Percentiles rank a stretch among this genome's conserved stretches.
These are phyloP conservation scores for Podaxis sp. DNA, from an alignment of 768 basidiomycete genomes.

Conservation along the genomic window DNA sequence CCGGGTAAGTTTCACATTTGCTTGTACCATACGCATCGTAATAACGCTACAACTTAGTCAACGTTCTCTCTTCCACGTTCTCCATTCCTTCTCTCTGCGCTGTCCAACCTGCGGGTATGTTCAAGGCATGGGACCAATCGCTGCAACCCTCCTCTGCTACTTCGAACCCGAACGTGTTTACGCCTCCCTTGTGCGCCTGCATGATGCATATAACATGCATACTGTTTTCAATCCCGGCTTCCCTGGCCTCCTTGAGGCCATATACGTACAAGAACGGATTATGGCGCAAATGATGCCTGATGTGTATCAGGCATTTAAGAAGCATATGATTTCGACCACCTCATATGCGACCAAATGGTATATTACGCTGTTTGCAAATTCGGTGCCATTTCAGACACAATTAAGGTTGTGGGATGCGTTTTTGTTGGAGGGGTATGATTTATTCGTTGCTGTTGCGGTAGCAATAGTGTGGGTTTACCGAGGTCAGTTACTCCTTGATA, in stretches of 20 bases:
- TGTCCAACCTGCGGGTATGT: constrained; percentile 92
- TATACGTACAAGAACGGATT: constrained; percentile 92
- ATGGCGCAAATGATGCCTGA: constrained; percentile 87
- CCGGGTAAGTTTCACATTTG: constrained; percentile 63
- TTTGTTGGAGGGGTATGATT: constrained; percentile 85
- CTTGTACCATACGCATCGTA: constrained; percentile 2
- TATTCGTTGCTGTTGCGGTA: constrained; percentile 82
- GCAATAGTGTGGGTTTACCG: constrained; percentile 91
- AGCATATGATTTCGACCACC: constrained; percentile 88
- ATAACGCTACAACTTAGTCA: constrained; percentile 51
- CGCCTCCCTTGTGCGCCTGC: constrained; percentile 80
- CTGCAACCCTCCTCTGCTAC: constrained; percentile 92
- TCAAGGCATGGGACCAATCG: constrained; percentile 98
- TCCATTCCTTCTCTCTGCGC: constrained; percentile 87
- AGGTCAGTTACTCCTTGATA: constrained; percentile 48
- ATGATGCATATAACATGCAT: constrained; percentile 88
- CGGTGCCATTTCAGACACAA: constrained; percentile 94
- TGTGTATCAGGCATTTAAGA: constrained; percentile 83
- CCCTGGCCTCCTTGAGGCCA: constrained; percentile 92
- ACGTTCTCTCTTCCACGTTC: constrained; percentile 91
- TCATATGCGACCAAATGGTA: constrained; percentile 99
- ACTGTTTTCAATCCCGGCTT: constrained; percentile 91
- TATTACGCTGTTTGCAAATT: constrained; percentile 95
- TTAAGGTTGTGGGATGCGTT: constrained; percentile 94
- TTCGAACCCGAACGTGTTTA: constrained; percentile 89